Conservation (phyloP, 2,329 filamentous ascomycete genomes). For the Stagonosporopsis chrysanthemi region DNA sequence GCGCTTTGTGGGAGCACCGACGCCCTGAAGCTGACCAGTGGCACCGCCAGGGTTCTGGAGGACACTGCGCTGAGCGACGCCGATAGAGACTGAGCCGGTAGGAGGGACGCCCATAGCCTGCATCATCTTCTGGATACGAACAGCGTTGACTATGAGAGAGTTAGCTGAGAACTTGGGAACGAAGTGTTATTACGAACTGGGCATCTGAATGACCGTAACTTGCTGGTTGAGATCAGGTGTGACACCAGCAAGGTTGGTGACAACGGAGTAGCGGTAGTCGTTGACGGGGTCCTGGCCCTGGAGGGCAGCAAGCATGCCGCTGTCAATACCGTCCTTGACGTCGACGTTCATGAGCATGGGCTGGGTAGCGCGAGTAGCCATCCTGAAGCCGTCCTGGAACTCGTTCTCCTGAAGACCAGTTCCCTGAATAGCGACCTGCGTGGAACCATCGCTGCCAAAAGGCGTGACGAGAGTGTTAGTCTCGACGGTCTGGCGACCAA, state of each 20-base stretch:
- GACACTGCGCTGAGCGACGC: conserved; percentile 47
- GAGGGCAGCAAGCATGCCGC: conserved; percentile 44
- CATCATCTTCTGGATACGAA: conserved; percentile 48
- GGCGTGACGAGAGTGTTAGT: conserved; percentile 44
- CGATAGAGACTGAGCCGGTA: conserved; percentile 43
- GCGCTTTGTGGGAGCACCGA: conserved; percentile 31
- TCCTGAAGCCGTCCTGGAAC: conserved; percentile 49
- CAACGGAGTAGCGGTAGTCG: conserved; percentile 47
- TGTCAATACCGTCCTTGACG: conserved; percentile 46
- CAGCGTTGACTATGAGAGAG: conserved; percentile 40
- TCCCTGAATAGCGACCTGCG: conserved; percentile 42
- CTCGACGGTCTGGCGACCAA: conserved; percentile 49
- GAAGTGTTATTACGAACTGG: conserved; percentile 32
- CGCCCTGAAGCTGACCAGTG: conserved; percentile 38
- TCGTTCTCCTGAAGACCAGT: conserved; percentile 50
- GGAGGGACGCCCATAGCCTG: conserved; percentile 41
- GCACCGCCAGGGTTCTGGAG: conserved; percentile 49
- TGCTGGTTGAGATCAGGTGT: conserved; percentile 44
- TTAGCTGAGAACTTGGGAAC: conserved; percentile 17
- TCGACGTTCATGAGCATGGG: conserved; percentile 48
- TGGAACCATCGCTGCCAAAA: conserved; percentile 39
- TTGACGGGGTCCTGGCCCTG: conserved; percentile 43
- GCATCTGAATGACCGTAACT: conserved; percentile 49
- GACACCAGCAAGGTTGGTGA: conserved; percentile 46
- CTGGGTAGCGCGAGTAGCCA: conserved; percentile 46